Base-by-base conservation (phyloP, 140 eudicot species). In the Erigeron philadelphicus region DNA sequence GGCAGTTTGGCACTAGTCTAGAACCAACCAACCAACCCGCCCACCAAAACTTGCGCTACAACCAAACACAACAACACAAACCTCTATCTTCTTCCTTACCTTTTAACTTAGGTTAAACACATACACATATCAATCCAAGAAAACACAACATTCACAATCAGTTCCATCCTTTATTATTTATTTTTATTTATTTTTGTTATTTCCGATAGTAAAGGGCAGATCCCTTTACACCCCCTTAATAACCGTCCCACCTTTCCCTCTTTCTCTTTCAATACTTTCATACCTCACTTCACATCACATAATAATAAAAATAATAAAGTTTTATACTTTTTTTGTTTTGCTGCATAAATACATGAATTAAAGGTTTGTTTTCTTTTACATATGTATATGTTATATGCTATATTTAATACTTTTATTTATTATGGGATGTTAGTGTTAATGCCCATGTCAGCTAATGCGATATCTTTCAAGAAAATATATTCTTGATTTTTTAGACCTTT, bases 11-110 rank as follows among this genome's bases (percentile, higher is more conserved):
- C 38, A 31, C 38, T 31, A 31, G 38, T 31, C 38, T 31, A 31
- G 38, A 31, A 31, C 38, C 38, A 31, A 31, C 38, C 38, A 31
- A 31, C 38, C 4, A 31, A 23, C 48, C 67, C 67, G 13, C 52
- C 52, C 40, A 42, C 53, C 70, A 40, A 67, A 21, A 68, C 73
- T 68, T 68, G 52, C 56, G 57, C 75, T 46, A 70, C 38, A 58
- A 57, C 57, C 49, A 67, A 56, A 67, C 48, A 3, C 61, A 12
- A 16, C 61, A 44, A 59, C 49, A 17, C 48, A 42, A 8, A 54
- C 25, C 44, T 43, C 5, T n/a, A 47, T 67, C 68, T 43, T 10
- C 53, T 55, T 8, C 48, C 23, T 12, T 8, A 62, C 66, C 46
- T 60, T 35, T 12, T 16, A 10, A 45, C 10, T 16, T 59, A 60